These are phyloP conservation scores for apple (Malus domestica) DNA, from an alignment of 306 rosid species.

Conservation along the genomic window DNA sequence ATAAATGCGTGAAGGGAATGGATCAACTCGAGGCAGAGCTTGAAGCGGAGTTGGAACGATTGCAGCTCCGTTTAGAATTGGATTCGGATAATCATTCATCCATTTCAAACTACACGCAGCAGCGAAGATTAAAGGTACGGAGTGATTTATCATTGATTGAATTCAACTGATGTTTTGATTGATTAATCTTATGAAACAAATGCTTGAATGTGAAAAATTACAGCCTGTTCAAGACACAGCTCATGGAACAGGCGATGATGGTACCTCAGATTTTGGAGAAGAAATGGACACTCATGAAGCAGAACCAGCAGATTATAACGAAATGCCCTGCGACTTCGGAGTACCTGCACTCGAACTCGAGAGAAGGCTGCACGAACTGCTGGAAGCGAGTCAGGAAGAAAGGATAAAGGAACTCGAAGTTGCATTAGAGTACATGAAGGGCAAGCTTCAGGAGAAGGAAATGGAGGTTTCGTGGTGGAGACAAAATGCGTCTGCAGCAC, in stretches of 20 bases:
- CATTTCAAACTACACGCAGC: conserved; percentile 18
- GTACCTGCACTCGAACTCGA: conserved; percentile 67
- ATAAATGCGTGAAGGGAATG: conserved; percentile 40
- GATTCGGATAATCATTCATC: conserved; percentile 38
- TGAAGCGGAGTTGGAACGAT: conserved; percentile 60
- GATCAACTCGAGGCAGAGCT: conserved; percentile 68
- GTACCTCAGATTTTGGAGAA: conserved; percentile 36
- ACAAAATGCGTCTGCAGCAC: conserved; percentile 35
- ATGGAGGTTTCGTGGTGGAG: conserved; percentile 69
- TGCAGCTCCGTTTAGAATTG: conserved; percentile 71
- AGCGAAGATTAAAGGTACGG: conserved; percentile 40
- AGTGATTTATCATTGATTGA: not conserved
- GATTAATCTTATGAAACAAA: not conserved
- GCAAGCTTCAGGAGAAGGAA: conserved; percentile 56
- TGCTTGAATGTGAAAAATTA: conserved; percentile 23
- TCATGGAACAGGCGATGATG: not conserved
- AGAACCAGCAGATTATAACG: conserved; percentile 15
- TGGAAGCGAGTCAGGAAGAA: conserved; percentile 62
- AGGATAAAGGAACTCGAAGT: conserved; percentile 64
- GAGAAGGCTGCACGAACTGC: conserved; percentile 70
- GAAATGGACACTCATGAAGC: conserved; percentile 42
- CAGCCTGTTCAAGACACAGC: conserved; percentile 32
- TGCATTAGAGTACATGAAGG: conserved; percentile 53
- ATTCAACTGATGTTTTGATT: not conserved
- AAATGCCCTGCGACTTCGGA: conserved; percentile 41